Conservation (phyloP, 1,284 basidiomycete species). For the Puccinia polysora region DNA sequence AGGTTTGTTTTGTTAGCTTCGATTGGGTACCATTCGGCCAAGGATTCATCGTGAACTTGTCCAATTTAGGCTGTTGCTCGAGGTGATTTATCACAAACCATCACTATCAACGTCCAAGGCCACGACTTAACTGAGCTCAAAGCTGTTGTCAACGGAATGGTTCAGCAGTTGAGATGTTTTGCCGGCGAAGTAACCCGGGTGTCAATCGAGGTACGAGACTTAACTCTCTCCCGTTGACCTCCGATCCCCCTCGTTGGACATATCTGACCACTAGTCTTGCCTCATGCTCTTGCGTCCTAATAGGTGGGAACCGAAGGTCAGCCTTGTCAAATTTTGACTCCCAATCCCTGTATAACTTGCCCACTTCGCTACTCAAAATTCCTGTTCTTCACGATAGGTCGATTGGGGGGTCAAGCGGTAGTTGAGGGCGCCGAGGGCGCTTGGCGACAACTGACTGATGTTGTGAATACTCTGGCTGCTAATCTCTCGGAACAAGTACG, state of each 20-base stretch:
- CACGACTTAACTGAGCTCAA: slow-evolving; percentile 96
- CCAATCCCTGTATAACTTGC: neutral
- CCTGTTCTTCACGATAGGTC: slow-evolving; percentile 73
- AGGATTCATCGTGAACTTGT: neutral
- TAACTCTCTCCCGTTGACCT: slow-evolving; percentile 54
- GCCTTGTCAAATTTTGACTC: neutral
- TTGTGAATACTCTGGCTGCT: slow-evolving; percentile 81
- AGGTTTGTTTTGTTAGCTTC: slow-evolving; percentile 53
- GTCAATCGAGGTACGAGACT: slow-evolving; percentile 63
- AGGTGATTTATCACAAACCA: slow-evolving; percentile 91
- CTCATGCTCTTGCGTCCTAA: slow-evolving; percentile 35
- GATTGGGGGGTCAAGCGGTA: slow-evolving; percentile 85
- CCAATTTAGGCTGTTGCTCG: slow-evolving; percentile 70
- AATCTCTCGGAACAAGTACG: slow-evolving; percentile 92
- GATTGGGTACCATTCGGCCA: neutral
- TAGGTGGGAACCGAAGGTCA: slow-evolving; percentile 26
- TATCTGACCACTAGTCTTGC: slow-evolving; percentile 58
- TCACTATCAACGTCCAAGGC: slow-evolving; percentile 91
- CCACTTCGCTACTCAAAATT: slow-evolving; percentile 65
- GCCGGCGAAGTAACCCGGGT: slow-evolving; percentile 93
- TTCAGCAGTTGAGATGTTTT: slow-evolving; percentile 60
- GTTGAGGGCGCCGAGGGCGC: slow-evolving; percentile 90
- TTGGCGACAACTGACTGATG: slow-evolving; percentile 81
- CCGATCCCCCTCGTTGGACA: slow-evolving; percentile 54
- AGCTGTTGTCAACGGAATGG: slow-evolving; percentile 95